These are phyloP conservation scores for Peronospora belbahrii DNA, from an alignment of 352 stramenopile species.

Conservation along the genomic window DNA sequence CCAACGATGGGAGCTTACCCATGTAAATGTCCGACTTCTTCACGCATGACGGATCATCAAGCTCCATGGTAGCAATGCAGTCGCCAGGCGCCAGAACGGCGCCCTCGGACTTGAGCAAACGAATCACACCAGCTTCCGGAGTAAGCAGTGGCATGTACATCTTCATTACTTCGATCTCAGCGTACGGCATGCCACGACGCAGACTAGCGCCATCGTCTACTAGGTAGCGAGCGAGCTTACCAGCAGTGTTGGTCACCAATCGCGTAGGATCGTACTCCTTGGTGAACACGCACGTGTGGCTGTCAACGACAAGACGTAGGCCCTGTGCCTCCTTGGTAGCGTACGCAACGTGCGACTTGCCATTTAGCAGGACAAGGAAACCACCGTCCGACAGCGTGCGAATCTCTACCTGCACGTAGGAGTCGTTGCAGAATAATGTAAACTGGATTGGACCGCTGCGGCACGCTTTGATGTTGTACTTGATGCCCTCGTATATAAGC, in stretches of 20 bases:
- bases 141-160: conserved; percentile 99
- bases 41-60: conserved; percentile 97
- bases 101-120: conserved; percentile 94
- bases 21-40: conserved; percentile 89
- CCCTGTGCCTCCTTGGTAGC: conserved; percentile 86
- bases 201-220: conserved; percentile 92
- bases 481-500: conserved; percentile 98
- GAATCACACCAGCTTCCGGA: conserved; percentile 93
- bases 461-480: conserved; percentile 94
- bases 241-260: conserved; percentile 95
- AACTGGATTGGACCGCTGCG: conserved; percentile 89
- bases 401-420: conserved; percentile 90
- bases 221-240: conserved; percentile 99
- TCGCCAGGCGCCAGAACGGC: conserved; percentile 93
- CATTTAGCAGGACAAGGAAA: conserved; percentile 95
- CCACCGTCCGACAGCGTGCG: conserved; percentile 95
- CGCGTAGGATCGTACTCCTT: conserved; percentile 99
- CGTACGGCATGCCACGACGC: conserved; percentile 79
- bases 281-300: conserved; percentile 95
- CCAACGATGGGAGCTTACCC: conserved; percentile 58
- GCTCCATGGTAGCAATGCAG: conserved; percentile 94
- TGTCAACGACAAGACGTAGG: conserved; percentile 91
- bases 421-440: conserved; percentile 84
- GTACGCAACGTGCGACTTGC: conserved; percentile 96
- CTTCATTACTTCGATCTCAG: conserved; percentile 98